Evolutionary conservation across 1,139 yeast species (phyloP), one percentile per base, ranked within the genome.

Genomic region (Candida frijolesensis): DNA sequence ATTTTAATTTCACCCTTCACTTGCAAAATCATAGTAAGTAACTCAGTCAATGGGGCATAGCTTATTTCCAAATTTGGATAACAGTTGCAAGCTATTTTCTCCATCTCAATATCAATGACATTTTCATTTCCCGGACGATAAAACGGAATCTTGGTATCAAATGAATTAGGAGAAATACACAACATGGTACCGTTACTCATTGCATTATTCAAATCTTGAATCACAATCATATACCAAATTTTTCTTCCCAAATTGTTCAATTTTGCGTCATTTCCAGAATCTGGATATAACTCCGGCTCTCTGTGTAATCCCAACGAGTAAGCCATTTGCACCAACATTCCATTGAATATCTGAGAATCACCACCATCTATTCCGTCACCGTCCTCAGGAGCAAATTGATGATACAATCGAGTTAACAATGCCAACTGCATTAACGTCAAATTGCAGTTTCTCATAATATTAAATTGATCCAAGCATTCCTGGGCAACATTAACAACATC

Each of bases 371-470:
- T 68, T 8, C 66, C 68, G 45, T 73, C 75, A 14, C 84, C 82
- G 56, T 79, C 82, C 58, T 80, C 84, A 1, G 83, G 83, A 0
- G 83, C 72, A 54, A 64, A 58, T 45, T 62, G 59, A 44, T 71
- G 73, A 60, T 79, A 79, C 15, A 68, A 54, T 51, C 82, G 63
- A 39, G 68, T 55, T 41, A 72, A 56, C 12, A 78, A 55, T 0
- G 78, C 68, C 48, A 82, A 76, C 57, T 83, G 87, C 48, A 83
- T 67, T 6, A 82, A 74, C 0, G 75, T 68, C 47, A 83, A 57
- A 34, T 80, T 77, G 16, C 78, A 71, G 22, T 60, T 60, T 45
- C 72, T 61, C 58, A 70, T 59, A 16, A 74, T 55, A 47, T 74
- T 68, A 54, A 76, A 76, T 51, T 71, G 74, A 44, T 66, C 65